Evolutionary conservation across 352 stramenopile species (phyloP), one percentile per base, ranked within the genome.

Genomic region (Aphanomyces invadans): DNA sequence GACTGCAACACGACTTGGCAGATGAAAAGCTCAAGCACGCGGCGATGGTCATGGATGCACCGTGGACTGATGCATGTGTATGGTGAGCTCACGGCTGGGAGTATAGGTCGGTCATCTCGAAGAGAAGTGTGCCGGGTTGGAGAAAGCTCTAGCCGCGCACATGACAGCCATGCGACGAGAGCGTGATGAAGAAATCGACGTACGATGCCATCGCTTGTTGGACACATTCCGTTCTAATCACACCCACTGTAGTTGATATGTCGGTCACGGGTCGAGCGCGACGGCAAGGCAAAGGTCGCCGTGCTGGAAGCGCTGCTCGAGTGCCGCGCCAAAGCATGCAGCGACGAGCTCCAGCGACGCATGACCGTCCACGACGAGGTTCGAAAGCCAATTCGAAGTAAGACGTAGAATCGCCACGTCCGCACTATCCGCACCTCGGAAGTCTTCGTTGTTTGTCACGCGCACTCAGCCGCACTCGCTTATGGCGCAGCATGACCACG

Each of bases 161-260:
- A 11, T 57, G 1, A 38, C 65, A 0, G 65, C 67, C 1, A 71
- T 81, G 60, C 70, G 79, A 21, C 71, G 76, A 0, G 72, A 83
- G 15, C 39, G 74, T n/a, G 71, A 74, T 25, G 76, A 81, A 19
- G 66, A 77, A 36, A 3, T 86, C 36, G 73, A 86, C 46, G 52
- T 70, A 45, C 76, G 78, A 38, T n/a, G n/a, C n/a, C n/a, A n/a
- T n/a, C n/a, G n/a, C n/a, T n/a, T n/a, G n/a, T n/a, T n/a, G 2
- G 9, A 38, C 49, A 32, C 5, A 15, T 17, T 32, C 4, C 29
- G 33, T 21, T 3, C 7, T 12, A 25, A n/a, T 4, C 29, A 26
- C 7, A 15, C 7, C 15, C 25, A 19, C 19, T 57, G 25, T 57
- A 57, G 49, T n/a, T 57, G 17, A 57, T 57, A 1, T 57, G 49